Base-by-base conservation (phyloP, 768 basidiomycete genomes). In the Boletus insuetus region DNA sequence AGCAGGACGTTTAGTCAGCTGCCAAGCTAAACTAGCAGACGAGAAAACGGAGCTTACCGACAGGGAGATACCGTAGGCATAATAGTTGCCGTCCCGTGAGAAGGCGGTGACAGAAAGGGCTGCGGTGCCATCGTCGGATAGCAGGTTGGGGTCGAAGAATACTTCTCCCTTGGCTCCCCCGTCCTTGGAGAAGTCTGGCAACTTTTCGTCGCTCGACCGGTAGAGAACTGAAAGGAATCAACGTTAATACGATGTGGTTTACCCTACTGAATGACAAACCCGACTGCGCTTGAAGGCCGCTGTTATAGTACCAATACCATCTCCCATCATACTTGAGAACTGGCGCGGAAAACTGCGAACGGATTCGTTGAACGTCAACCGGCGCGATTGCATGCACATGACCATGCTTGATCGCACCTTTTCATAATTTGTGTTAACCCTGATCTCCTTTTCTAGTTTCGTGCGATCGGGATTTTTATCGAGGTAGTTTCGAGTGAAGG, bases 301-400 rank as follows among this genome's bases (percentile, higher is more conserved):
- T 84, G 71, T 93, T 91, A 64, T 86, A 81, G 63, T 79, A 81
- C 87, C 89, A 90, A 63, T 93, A 94, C 85, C 88, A 93, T 46
- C 79, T 80, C 16, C 78, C 80, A 61, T 91, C 88, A 14, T 83
- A 75, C 56, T 82, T 80, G 49, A 87, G 67, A 9, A 65, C 59
- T 0, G 90, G 91, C 0, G 83, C 73, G 20, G 80, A 82, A 67
- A 89, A 88, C 86, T 89, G 66, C 38, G 19, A 19, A 48, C 47
- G 51, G 51, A 43, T 51, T 0, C 48, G 38, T n/a, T n/a, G n/a
- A n/a, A 38, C 35, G 47, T 62, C 47, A 58, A 45, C 29, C 13
- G 32, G 34, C 16, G 31, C 19, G 37, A 53, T 46, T 3, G 53
- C 11, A 34, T 11, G 13, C 19, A 48, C 22, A 14, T 16, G 44